Percentiles rank a stretch among this genome's conserved stretches.
Evolutionary conservation across 2,329 filamentous ascomycete species (phyloP).

Genomic region (Pseudocercospora musae): DNA sequence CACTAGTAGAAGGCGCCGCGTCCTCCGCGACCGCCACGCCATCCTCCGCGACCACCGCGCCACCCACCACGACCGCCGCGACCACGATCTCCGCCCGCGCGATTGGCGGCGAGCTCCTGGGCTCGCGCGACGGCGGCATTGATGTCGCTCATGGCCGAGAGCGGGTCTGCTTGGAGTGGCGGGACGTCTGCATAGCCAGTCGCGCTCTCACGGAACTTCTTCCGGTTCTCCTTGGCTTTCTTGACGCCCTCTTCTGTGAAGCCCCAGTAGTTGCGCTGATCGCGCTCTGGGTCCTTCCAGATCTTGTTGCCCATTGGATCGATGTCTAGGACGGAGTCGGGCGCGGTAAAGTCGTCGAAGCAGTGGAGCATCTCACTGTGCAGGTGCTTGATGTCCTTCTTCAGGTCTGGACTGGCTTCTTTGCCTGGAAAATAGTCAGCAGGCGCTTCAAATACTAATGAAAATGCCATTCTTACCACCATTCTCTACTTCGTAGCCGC

Average conservation of each 20-base stretch:
- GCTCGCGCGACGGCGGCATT: constrained; percentile 25
- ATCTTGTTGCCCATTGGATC: constrained; percentile 34
- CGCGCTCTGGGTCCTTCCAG: constrained; percentile 30
- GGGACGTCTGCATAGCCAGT: constrained; percentile 24
- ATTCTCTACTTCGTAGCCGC: constrained; percentile 26
- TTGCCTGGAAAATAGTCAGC: constrained; percentile 14
- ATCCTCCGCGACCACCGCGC: constrained; percentile 10
- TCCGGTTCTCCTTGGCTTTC: constrained; percentile 23
- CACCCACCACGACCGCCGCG: constrained; percentile 9
- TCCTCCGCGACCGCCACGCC: neutral
- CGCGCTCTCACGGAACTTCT: constrained; percentile 14
- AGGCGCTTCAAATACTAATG: neutral
- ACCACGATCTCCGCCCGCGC: constrained; percentile 5
- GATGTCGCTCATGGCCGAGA: constrained; percentile 10
- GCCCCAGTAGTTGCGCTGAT: constrained; percentile 34
- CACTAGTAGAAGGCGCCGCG: neutral
- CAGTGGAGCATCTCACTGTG: constrained; percentile 26
- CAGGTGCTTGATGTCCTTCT: constrained; percentile 24
- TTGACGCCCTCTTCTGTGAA: constrained; percentile 26
- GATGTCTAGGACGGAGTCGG: constrained; percentile 31
- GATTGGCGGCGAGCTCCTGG: constrained; percentile 17
- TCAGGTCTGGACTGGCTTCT: constrained; percentile 20
- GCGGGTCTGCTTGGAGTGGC: neutral
- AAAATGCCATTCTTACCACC: constrained; percentile 17
- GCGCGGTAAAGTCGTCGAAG: constrained; percentile 29